These are phyloP conservation scores for Sarocladium brachiariae DNA, from an alignment of 2,329 filamentous ascomycete species.

Conservation along the genomic window DNA sequence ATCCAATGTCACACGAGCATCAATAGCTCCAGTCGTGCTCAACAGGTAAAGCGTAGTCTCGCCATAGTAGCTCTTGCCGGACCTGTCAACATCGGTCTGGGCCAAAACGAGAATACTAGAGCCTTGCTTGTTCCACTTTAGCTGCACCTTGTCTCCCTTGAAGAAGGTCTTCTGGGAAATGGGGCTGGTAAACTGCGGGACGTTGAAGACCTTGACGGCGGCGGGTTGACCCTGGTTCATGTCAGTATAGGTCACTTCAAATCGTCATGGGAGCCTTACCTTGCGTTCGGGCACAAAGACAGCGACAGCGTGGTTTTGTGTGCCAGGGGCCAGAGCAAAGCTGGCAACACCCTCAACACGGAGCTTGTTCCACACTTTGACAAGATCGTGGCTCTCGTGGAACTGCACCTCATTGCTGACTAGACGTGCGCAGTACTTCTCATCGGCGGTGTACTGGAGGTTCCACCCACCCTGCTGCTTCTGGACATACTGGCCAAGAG, in stretches of 20 bases:
- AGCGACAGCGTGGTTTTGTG: constrained; percentile 79
- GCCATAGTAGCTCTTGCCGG: constrained; percentile 98
- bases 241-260: constrained; percentile 9
- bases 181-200: constrained; percentile 74
- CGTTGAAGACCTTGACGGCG: constrained; percentile 87
- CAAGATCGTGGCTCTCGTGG: constrained; percentile 80
- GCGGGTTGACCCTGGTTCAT: constrained; percentile 76
- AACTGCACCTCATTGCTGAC: constrained; percentile 99
- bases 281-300: constrained; percentile 95
- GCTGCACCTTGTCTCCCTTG: constrained; percentile 97
- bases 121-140: constrained; percentile 94
- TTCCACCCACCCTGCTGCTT: constrained; percentile 96
- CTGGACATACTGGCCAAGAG: constrained; percentile 87
- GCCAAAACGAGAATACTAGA: constrained; percentile 90
- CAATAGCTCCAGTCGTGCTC: constrained; percentile 84
- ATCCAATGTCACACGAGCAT: constrained; percentile 85
- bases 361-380: constrained; percentile 90
- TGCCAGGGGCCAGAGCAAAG: constrained; percentile 81
- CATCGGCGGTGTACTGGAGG: constrained; percentile 90
- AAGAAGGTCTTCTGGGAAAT: constrained; percentile 98
- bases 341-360: constrained; percentile 83
- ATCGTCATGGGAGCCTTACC: constrained; percentile 41
- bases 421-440: constrained; percentile 83
- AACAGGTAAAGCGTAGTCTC: constrained; percentile 96
- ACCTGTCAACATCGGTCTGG: constrained; percentile 96